Conservation (phyloP, 805 yeast species). For the Metschnikowia hibisci region DNA sequence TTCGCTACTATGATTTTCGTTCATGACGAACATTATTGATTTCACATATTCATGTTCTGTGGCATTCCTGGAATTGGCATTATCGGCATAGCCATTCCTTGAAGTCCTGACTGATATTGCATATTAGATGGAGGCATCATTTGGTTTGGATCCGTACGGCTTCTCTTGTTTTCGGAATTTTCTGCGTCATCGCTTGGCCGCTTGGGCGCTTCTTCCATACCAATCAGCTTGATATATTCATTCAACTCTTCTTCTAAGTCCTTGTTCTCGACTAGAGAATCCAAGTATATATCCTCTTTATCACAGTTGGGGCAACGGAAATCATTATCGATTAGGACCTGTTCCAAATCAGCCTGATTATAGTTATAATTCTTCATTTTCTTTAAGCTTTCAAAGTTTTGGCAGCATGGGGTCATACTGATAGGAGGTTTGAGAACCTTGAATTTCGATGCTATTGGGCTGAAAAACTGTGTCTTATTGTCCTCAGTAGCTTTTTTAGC, state of each 20-base stretch:
- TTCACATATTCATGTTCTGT: constrained; percentile 10
- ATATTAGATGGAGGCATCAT: constrained; percentile 9
- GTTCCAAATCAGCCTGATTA: constrained; percentile 36
- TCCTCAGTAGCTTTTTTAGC: constrained; percentile 30
- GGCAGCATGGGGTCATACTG: constrained; percentile 81
- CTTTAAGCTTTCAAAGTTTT: constrained; percentile 50
- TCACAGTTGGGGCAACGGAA: constrained; percentile 89
- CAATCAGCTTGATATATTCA: constrained; percentile 43
- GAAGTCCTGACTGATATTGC: constrained; percentile 18
- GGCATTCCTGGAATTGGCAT: constrained; percentile 19
- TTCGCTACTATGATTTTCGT: background rate
- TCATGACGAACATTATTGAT: background rate
- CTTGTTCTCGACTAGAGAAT: constrained; percentile 59
- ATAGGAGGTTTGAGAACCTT: constrained; percentile 63
- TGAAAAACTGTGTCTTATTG: constrained; percentile 45
- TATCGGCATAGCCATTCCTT: constrained; percentile 17
- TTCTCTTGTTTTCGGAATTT: constrained; percentile 25
- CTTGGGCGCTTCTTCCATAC: constrained; percentile 30
- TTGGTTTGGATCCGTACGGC: constrained; percentile 17
- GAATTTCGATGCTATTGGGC: constrained; percentile 48
- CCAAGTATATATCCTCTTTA: constrained; percentile 68
- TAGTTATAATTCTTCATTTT: constrained; percentile 43
- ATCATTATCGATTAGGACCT: constrained; percentile 67
- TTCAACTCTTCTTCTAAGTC: constrained; percentile 55
- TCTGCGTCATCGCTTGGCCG: constrained; percentile 15